Percentiles rank a stretch among this genome's conserved stretches.
phyloP scores from a whole-genome alignment of 208 protist genomes.

The Acanthamoeba sp. region DNA sequence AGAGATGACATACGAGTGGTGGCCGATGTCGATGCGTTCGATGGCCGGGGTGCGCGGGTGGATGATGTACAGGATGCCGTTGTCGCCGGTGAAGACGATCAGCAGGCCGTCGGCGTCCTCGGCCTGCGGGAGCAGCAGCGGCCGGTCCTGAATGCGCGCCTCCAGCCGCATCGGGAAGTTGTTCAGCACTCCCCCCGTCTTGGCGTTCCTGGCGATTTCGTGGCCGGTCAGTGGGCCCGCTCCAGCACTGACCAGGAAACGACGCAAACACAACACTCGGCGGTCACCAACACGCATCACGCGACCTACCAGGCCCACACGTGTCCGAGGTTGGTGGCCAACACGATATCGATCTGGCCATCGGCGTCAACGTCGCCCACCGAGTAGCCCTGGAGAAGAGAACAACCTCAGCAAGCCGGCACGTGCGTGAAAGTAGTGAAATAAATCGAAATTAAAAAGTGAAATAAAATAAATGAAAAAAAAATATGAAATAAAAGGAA shows the following conservation, averaged over 20 bases:
- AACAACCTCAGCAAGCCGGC: conserved; percentile 67
- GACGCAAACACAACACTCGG: too few relatives aligned
- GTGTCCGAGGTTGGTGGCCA: conserved; percentile 91
- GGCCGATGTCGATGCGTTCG: conserved; percentile 31
- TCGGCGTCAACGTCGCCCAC: conserved; percentile 94
- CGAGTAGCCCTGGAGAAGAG: conserved; percentile 84
- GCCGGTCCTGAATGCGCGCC: neutral
- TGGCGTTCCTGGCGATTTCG: neutral
- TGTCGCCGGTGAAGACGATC: conserved; percentile 21
- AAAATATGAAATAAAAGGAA: too few relatives aligned
- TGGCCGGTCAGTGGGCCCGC: too few relatives aligned
- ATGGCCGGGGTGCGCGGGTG: neutral
- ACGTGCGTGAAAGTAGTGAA: conserved; percentile 1
- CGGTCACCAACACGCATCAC: too few relatives aligned
- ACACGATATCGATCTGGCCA: conserved; percentile 92
- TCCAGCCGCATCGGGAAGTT: conserved; percentile 42
- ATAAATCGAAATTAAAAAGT: too few relatives aligned
- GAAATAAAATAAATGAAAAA: neutral
- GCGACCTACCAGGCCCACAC: conserved; percentile 92
- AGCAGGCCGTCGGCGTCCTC: neutral
- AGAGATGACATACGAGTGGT: neutral
- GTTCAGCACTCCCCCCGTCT: neutral
- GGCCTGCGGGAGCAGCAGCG: conserved; percentile 1
- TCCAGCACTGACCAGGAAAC: too few relatives aligned
- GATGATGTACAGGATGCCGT: conserved; percentile 19